phyloP scores from a whole-genome alignment of 1,284 basidiomycete species.

The Malassezia restricta region DNA sequence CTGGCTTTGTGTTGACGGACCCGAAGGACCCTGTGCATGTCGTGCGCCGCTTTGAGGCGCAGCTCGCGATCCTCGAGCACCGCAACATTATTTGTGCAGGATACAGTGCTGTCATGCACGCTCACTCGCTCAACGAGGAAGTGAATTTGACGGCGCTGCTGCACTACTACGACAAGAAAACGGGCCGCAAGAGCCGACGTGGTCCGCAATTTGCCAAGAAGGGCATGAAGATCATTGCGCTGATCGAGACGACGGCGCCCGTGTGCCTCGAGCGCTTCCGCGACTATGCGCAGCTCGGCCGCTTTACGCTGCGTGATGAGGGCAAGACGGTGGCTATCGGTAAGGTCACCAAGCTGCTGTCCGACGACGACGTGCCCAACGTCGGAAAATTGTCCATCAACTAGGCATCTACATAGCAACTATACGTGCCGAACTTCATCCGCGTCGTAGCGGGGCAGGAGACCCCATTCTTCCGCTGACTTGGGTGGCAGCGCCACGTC shows the following conservation, averaged over 20 bases:
- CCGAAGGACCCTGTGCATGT: conserved; percentile 36
- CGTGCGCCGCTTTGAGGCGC: conserved; percentile 43
- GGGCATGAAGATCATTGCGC: conserved; percentile 45
- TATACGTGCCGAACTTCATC: conserved; percentile 13
- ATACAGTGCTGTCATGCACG: conserved; percentile 44
- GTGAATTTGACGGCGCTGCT: conserved; percentile 31
- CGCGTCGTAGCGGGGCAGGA: conserved; percentile 12
- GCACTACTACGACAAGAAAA: conserved; percentile 47
- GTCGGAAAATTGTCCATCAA: conserved; percentile 26
- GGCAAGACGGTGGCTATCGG: conserved; percentile 43
- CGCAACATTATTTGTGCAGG: conserved; percentile 45
- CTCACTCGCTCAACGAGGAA: conserved; percentile 41
- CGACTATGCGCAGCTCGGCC: conserved; percentile 43
- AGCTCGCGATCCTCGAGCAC: conserved; percentile 45
- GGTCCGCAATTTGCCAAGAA: conserved; percentile 42
- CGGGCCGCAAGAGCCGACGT: conserved; percentile 43
- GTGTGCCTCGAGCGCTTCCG: conserved; percentile 41
- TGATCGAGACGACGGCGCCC: conserved; percentile 38
- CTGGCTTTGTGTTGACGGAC: conserved; percentile 41
- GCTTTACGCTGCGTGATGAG: conserved; percentile 44
- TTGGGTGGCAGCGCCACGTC: conserved; percentile 4
- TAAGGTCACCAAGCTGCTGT: conserved; percentile 41
- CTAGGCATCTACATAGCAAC: conserved; percentile 4
- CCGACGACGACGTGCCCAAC: conserved; percentile 25
- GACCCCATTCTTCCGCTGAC: conserved; percentile 16